These are phyloP conservation scores for Aleurites moluccanus DNA, from an alignment of 441 rosid genomes.

Conservation along the genomic window DNA sequence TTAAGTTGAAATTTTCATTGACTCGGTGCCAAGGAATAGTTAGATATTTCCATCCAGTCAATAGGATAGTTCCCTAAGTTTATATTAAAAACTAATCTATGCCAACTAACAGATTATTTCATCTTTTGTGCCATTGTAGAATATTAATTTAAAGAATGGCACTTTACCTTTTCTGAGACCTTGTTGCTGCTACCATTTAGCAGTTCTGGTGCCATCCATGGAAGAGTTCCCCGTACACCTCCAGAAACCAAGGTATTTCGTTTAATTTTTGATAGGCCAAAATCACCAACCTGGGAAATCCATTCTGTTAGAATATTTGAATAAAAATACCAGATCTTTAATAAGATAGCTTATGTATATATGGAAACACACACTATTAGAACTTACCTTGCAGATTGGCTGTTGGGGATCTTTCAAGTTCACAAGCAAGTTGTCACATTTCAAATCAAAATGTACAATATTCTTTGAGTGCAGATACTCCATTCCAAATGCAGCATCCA, in stretches of 20 bases:
- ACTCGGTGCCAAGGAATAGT: not conserved
- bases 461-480: constrained; percentile 95
- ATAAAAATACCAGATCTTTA: not conserved
- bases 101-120: not conserved
- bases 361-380: not conserved
- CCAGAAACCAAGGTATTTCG: constrained; percentile 97
- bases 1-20: not conserved
- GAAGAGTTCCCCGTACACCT: constrained; percentile 97
- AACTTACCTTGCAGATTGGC: constrained; percentile 93
- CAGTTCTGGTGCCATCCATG: constrained; percentile 99
- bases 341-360: not conserved
- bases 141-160: constrained; percentile 2
- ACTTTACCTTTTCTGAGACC: constrained; percentile 93
- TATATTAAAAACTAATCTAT: not conserved
- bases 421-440: constrained; percentile 94
- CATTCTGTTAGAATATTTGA: not conserved
- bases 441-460: constrained; percentile 94
- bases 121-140: constrained; percentile 1
- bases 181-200: constrained; percentile 86
- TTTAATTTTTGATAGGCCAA: constrained; percentile 96
- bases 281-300: constrained; percentile 83
- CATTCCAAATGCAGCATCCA: constrained; percentile 99
- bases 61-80: not conserved
- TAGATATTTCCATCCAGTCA: constrained; percentile 9
- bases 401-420: constrained; percentile 90